phyloP scores from a whole-genome alignment of 2,329 filamentous ascomycete genomes.

The Fusarium sp. region DNA sequence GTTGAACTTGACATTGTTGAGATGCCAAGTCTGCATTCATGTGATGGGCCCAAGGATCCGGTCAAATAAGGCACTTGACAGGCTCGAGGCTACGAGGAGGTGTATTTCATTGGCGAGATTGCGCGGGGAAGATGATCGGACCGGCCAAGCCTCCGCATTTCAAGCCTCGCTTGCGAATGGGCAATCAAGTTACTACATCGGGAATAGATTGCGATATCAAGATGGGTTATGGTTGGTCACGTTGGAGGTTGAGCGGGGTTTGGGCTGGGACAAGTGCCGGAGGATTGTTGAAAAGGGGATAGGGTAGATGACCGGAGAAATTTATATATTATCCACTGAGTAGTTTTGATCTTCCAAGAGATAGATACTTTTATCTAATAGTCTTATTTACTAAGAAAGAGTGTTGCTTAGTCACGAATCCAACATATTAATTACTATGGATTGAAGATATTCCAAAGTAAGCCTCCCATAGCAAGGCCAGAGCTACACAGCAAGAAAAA shows the following conservation, averaged over 20 bases:
- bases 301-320: not conserved
- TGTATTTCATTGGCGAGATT: not conserved
- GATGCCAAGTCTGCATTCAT: not conserved
- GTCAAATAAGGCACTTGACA: too few species aligned
- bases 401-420: too few species aligned
- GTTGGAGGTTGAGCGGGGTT: not conserved
- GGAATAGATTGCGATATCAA: conserved; percentile 13
- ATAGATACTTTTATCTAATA: too few species aligned
- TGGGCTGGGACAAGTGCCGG: too few species aligned
- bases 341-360: too few species aligned
- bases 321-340: too few species aligned
- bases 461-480: too few species aligned
- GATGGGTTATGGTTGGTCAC: conserved; percentile 7
- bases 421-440: too few species aligned
- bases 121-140: conserved; percentile 28
- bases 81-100: too few species aligned
- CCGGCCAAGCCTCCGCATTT: conserved; percentile 4
- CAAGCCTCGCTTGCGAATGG: conserved; percentile 31
- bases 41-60: not conserved
- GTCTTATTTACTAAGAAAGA: too few species aligned
- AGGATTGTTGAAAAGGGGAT: not conserved
- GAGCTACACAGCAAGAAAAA: too few species aligned
- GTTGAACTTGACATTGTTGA: not conserved
- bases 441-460: too few species aligned
- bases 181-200: conserved; percentile 43